These are phyloP conservation scores for Lolium multiflorum DNA, from an alignment of 176 grass and related monocot genomes.

Conservation along the genomic window DNA sequence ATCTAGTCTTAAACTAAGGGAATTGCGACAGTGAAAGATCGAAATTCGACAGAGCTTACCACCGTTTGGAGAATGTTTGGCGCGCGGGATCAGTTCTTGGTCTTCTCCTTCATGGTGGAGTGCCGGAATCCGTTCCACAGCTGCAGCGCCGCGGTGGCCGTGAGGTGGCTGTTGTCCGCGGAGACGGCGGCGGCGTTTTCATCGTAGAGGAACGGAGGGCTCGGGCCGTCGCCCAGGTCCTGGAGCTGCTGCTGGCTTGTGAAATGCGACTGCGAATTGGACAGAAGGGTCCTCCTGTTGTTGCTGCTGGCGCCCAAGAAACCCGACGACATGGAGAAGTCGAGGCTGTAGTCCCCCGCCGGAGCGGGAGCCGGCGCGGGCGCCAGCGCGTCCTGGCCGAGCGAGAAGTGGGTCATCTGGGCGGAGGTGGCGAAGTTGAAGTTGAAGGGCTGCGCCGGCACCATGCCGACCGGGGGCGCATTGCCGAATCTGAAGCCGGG, in stretches of 20 bases:
- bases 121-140: conserved; percentile 71
- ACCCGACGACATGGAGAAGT: conserved; percentile 80
- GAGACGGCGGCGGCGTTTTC: conserved; percentile 31
- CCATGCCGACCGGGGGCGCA: conserved; percentile 47
- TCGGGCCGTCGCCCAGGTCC: conserved; percentile 61
- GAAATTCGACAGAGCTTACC: conserved; percentile 38
- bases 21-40: background rate
- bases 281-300: conserved; percentile 99
- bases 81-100: conserved; percentile 56
- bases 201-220: conserved; percentile 59
- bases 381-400: conserved; percentile 49
- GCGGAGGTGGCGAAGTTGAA: conserved; percentile 48
- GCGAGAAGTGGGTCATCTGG: conserved; percentile 65
- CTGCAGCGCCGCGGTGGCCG: conserved; percentile 58
- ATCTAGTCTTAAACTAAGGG: conserved; percentile 38
- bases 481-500: conserved; percentile 46
- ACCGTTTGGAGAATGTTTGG: background rate
- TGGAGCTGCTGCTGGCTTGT: conserved; percentile 56
- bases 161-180: conserved; percentile 44
- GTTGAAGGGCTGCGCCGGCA: conserved; percentile 44
- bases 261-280: conserved; percentile 77
- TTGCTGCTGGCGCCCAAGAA: conserved; percentile 73
- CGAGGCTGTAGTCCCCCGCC: conserved; percentile 73
- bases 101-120: conserved; percentile 74
- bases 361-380: conserved; percentile 24